Base-by-base conservation (phyloP, 78 protist species). In the Dictyostelium citrinum region DNA sequence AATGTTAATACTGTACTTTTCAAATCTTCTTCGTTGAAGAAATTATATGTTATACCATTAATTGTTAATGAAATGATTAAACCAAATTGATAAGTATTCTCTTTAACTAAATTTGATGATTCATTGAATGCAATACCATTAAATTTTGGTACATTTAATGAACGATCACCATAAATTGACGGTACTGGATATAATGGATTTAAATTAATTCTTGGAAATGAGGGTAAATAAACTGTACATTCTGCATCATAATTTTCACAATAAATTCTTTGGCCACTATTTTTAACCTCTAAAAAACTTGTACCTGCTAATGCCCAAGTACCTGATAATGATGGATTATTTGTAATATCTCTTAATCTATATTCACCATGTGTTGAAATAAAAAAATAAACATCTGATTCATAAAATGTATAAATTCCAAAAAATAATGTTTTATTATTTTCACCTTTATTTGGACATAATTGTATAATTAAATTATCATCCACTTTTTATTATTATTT, bases 111-210 rank as follows among this genome's bases (percentile, higher is more conserved):
- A 29, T 76, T 31, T 10, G 24, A 43, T 10, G 76, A 0, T 43
- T 67, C 82, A 67, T 78, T 67, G 2, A 67, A 29, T 22, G 58
- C 76, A 22, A 78, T 88, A 35, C 35, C 37, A 2, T 35, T 14
- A 41, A 88, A 88, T 61, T 43, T 68, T 45, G 74, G 12, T 12
- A 45, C 24, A 17, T 33, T 9, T 6, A 46, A 58, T 49, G 81
- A 84, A 5, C 33, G 12, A 1, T 45, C 46, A 11, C 41, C 14
- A 39, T 67, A 88, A 7, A 68, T 9, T 41, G 55, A 27, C 46
- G 93, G 93, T 7, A 67, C 61, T 46, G 93, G 93, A 35, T 67
- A 76, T 17, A 88, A 64, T 27, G 93, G 85, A 61, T 76, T 78
- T 2, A 8, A 16, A 22, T 24, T 10, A 0, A 1, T 35, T 45